Evolutionary conservation across 441 rosid species (phyloP), one percentile per base, ranked within the genome.

Genomic region (Erysimum cheiri): DNA sequence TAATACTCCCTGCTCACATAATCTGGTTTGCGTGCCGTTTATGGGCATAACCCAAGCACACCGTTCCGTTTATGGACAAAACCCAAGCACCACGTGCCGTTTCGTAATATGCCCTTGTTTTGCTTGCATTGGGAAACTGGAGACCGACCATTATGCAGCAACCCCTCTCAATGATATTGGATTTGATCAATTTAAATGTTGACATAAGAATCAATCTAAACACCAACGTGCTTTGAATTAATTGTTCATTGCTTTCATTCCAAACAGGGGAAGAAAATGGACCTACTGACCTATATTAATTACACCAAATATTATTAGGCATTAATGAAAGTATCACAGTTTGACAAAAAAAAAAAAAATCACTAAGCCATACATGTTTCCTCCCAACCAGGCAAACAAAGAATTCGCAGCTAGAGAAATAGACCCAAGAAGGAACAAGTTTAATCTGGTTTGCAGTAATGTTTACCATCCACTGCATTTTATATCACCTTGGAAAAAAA

Each of bases 401-500:
- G 31, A 4, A 41, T 13, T n/a, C 46, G 17, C 46, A 41, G 46
- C 43, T 61, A 62, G 6, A 49, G 69, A 78, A 49, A 75, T 59
- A 66, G 75, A 58, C 26, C 41, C 57, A 24, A 64, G 40, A 46
- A 46, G 60, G 32, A 72, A 40, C 64, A 64, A 19, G 39, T 53
- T 47, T 62, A 53, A 32, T 41, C 47, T 53, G 70, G 59, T 72
- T 46, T 61, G 69, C 69, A 70, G 62, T 70, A 41, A 72, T 26
- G 59, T 64, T 64, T 35, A 72, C 12, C 53, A 57, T 57, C 53
- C 52, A 56, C 71, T 57, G 41, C 60, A 49, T 72, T 64, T 72
- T 65, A 72, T 72, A 65, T 28, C 56, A 56, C 60, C 10, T 60
- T 14, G 24, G 35, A 6, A 11, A 40, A 17, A 5, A 22, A 28